These are phyloP conservation scores for Verticillium dahliae DNA, from an alignment of 2,329 filamentous ascomycete genomes.

Conservation along the genomic window DNA sequence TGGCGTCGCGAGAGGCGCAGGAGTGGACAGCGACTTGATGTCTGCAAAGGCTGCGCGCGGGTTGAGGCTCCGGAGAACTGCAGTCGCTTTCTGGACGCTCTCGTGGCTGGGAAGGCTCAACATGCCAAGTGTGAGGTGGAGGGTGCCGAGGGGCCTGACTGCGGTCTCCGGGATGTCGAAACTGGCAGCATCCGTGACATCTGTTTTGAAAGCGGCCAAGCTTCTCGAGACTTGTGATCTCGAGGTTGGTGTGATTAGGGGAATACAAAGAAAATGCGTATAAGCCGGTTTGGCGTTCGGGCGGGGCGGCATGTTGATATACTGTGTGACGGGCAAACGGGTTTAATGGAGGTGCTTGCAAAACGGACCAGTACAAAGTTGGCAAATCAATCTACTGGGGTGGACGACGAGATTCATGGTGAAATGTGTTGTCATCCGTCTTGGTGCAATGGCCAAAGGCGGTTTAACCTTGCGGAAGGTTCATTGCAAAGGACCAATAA, in stretches of 20 bases:
- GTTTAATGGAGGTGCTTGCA: too few relatives aligned
- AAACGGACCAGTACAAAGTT: too few relatives aligned
- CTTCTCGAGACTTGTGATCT: constrained; percentile 58
- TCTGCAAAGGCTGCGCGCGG: constrained; percentile 31
- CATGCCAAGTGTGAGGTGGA: constrained; percentile 82
- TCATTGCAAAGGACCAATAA: too few relatives aligned
- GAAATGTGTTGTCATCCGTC: too few relatives aligned
- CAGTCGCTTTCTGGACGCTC: constrained; percentile 32
- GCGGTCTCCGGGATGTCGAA: constrained; percentile 55
- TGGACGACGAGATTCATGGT: too few relatives aligned
- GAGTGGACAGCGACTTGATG: constrained; percentile 7
- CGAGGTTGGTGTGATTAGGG: constrained; percentile 57
- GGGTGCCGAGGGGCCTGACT: constrained; percentile 67
- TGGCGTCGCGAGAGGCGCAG: constrained; percentile 11
- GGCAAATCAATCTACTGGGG: too few relatives aligned
- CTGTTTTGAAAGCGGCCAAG: constrained; percentile 54
- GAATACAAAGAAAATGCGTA: constrained; percentile 73
- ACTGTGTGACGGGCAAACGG: too few relatives aligned
- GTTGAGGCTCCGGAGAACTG: constrained; percentile 29
- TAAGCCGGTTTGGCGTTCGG: constrained; percentile 33
- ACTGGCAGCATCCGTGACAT: constrained; percentile 40
- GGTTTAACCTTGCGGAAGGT: too few relatives aligned
- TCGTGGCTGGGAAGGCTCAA: constrained; percentile 61
- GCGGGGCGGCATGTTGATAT: constrained; percentile 24
- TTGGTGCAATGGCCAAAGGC: too few relatives aligned